Evolutionary conservation across 352 stramenopile genomes (phyloP), one percentile per base, ranked within the genome.

Genomic region (Globisporangium mamillatum): DNA sequence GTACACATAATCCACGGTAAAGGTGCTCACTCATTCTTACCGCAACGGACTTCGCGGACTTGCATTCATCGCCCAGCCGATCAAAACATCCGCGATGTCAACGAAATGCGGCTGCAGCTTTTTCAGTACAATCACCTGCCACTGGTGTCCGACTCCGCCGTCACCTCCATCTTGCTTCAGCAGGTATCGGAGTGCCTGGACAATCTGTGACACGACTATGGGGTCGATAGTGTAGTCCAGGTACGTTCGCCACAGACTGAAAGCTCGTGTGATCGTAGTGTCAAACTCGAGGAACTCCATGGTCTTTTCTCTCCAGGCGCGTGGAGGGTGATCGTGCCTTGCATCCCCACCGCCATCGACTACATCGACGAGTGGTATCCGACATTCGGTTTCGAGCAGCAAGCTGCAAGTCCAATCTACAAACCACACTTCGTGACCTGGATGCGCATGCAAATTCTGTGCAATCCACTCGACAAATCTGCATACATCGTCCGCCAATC

Each of bases 91-190:
- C 5, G 84, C 84, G 16, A 91, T 78, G 63, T 90, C 81, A 20
- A 92, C 81, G 74, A 92, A 92, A 52, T 90, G 82, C 22, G 69
- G 50, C 72, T 90, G 80, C n/a, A 90, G 20, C 34, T 82, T 87
- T 58, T 75, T 83, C 1, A 76, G 53, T 36, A 82, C 32, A 8
- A 88, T 32, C 3, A 34, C 29, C 9, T 62, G 60, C 72, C 76
- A 84, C 52, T 78, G 71, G 10, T 64, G 44, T 1, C 5, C 22
- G 16, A 18, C 34, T 41, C n/a, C 24, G 3, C 62, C 58, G 12
- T 70, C 64, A 8, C 32, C 48, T 27, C 66, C 41, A n/a, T 76
- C 54, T 44, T 68, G 56, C n/a, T 63, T 61, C n/a, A 80, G 44
- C 50, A 86, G 34, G 18, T 75, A 65, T 0, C 75, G 60, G 24